Conservation (phyloP, 2,329 filamentous ascomycete species). For the Aureobasidium subglaciale region DNA sequence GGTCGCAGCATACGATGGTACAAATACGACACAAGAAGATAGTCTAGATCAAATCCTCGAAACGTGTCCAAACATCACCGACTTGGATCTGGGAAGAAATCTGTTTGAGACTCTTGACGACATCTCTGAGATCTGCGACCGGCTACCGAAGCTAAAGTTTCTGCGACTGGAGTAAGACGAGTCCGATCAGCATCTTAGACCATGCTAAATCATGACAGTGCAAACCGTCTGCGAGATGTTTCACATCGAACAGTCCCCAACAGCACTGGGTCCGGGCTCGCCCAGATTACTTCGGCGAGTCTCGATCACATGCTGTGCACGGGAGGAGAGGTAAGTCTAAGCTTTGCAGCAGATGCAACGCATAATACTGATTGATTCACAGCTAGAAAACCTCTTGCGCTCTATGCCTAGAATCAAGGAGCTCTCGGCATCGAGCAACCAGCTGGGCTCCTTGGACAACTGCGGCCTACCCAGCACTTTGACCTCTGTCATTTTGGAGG, state of each 20-base stretch:
- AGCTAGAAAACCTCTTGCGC: constrained; percentile 32
- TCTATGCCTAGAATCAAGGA: constrained; percentile 50
- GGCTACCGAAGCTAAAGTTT: constrained; percentile 58
- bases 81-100: constrained; percentile 82
- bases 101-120: constrained; percentile 62
- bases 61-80: constrained; percentile 53
- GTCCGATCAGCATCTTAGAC: background rate
- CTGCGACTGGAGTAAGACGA: constrained; percentile 64
- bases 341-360: background rate
- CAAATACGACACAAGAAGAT: constrained; percentile 17
- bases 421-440: constrained; percentile 41
- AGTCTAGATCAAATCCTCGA: constrained; percentile 18
- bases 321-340: constrained; percentile 28
- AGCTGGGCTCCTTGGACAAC: constrained; percentile 28
- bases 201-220: constrained; percentile 41
- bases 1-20: constrained; percentile 12
- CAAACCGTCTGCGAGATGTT: constrained; percentile 57
- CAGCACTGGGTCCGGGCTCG: constrained; percentile 5
- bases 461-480: constrained; percentile 45
- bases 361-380: background rate
- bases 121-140: constrained; percentile 62
- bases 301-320: constrained; percentile 41
- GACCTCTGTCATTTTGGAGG: constrained; percentile 61
- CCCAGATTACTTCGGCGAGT: constrained; percentile 4
- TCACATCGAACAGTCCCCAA: constrained; percentile 12